Base-by-base conservation (phyloP, 495 filamentous ascomycete species). In the Penicillium silybi region DNA sequence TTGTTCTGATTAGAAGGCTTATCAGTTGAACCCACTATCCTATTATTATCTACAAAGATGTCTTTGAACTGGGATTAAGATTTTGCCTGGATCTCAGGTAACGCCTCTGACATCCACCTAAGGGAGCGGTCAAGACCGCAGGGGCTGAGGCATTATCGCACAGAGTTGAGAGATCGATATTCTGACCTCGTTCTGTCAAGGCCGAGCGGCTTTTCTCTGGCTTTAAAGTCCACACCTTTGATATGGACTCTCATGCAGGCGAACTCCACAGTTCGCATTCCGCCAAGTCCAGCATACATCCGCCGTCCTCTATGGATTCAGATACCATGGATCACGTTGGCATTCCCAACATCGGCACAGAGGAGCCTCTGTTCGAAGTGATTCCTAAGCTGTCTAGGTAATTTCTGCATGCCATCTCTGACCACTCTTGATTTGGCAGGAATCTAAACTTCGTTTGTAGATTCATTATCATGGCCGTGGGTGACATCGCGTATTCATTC, bases 301-400 rank as follows among this genome's bases (percentile, higher is more conserved):
- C 42, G 42, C 37, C 23, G 42, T 27, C 23, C 27, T 50, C 22
- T 17, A 56, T 56, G 46, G 53, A 59, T 40, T 20, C 45, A 29
- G 23, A 48, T 2, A 41, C 35, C 2, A 65, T 57, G 56, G 62
- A 63, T 22, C 42, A 54, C 43, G 22, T 51, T 1, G 79, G 79
- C 27, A 72, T 85, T 13, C 87, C 85, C 7, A 69, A 79, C 46
- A 88, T 90, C 58, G 72, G 70, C 10, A 75, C 80, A 22, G 71
- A 85, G 35, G 87, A 90, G 57, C 63, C 72, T 9, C 84, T 92
- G 47, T 75, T 81, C 10, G 76, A 80, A 42, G 72, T 90, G n/a
- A 75, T 89, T 41, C 81, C 80, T 62, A 84, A 87, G 61, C 68
- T 92, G 15, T 84, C 85, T 17, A 68, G 76, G 85, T 89, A 71